Base-by-base conservation (phyloP, 257 asterid genomes). In the Ilex asprella region DNA sequence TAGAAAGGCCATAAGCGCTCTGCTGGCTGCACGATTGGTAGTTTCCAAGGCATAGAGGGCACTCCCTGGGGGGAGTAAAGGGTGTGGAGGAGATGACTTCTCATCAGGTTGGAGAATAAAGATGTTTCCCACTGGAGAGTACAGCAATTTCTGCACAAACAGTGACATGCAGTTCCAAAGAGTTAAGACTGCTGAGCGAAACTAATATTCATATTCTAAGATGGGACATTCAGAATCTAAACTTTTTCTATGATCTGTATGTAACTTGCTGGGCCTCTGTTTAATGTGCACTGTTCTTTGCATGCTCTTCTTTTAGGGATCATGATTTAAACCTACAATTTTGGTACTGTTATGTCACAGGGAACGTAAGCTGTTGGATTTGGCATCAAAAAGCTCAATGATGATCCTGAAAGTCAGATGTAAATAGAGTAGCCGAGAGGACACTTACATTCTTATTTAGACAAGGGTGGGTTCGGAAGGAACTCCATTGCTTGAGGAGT, bases 31-130 rank as follows among this genome's bases (percentile, higher is more conserved):
- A 62, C 60, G 53, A 30, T 69, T 60, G 39, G 61, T 57, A 7
- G 52, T 55, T 63, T 91, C 76, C 49, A 91, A 59, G 51, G 73
- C 58, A 62, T 85, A 84, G 12, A 91, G 66, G 12, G 79, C 89
- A 41, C 72, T 69, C 29, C 97, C 97, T 1, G 80, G 68, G 32
- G 95, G 94, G 39, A 91, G 96, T 30, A 91, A 58, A 5, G 91
- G 95, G 70, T 83, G 95, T 16, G 82, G 71, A 6, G 96, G 89
- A 31, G 97, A 91, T 12, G 79, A 60, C 71, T 80, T 91, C 74
- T 81, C 96, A 16, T 87, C 85, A 0, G 96, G 97, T 69, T 91
- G 97, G 68, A 91, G 90, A 62, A 91, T 85, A 74, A 84, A 80
- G 55, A 81, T 68, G 63, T 84, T 91, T 16, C 96, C 97, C 85